These are phyloP conservation scores for Oryza meyeriana DNA, from an alignment of 176 grass and related monocot species.

Conservation along the genomic window DNA sequence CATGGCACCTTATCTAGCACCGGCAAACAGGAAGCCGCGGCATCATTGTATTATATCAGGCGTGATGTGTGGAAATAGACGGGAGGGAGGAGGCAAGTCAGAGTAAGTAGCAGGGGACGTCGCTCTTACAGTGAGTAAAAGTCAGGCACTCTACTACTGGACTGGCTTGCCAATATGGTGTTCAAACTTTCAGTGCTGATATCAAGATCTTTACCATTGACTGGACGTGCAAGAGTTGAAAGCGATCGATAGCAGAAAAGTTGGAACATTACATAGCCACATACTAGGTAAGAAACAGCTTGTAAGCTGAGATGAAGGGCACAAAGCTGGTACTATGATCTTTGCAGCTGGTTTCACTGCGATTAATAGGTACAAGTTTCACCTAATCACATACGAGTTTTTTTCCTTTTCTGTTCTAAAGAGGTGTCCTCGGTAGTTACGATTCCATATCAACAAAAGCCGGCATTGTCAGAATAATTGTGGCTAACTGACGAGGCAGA, in stretches of 20 bases:
- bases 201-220: neutral
- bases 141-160: neutral
- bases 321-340: neutral
- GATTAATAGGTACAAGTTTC: neutral
- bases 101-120: neutral
- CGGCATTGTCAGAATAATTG: neutral
- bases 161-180: neutral
- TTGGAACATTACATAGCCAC: neutral
- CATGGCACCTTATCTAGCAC: neutral
- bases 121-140: neutral
- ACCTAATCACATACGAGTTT: neutral
- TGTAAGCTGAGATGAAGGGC: neutral
- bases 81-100: neutral
- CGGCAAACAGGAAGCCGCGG: conserved; percentile 22
- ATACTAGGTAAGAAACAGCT: neutral
- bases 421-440: neutral
- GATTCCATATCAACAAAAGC: conserved; percentile 17
- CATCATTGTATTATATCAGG: neutral
- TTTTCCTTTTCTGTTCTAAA: neutral
- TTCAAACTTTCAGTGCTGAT: conserved; percentile 12
- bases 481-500: neutral
- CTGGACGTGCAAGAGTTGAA: neutral
- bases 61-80: conserved; percentile 3
- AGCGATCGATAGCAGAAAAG: neutral
- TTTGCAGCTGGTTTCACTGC: conserved; percentile 4